Evolutionary conservation across 768 basidiomycete genomes (phyloP), one percentile per base, ranked within the genome.

Genomic region (Russula sp.): DNA sequence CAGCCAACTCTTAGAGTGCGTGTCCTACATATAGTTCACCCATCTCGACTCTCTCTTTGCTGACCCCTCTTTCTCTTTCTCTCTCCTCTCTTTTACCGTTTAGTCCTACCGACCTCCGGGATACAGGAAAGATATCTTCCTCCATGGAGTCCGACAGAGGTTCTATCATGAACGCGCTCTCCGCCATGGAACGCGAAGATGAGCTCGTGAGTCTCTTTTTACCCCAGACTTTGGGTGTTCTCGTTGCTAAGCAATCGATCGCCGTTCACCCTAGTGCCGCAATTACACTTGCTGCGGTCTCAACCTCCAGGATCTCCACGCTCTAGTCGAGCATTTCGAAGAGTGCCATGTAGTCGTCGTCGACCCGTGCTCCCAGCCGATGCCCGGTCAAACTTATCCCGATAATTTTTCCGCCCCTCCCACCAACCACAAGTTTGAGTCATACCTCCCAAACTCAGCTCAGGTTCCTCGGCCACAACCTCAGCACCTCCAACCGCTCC

Each of bases 211-310:
- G 84, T 81, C 11, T 57, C 36, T 26, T 56, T 61, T 56, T 61
- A 55, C 26, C 40, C 61, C 42, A 46, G 26, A 3, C 49, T 61
- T 40, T n/a, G n/a, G 38, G 3, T 16, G 1, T 51, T 48, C 48
- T 32, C 49, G 64, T 65, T 61, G 64, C 64, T 65, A 61, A 65
- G 54, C 13, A 40, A 65, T 62, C 59, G 52, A 28, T 46, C 20
- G n/a, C n/a, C 44, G 20, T 22, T 46, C 55, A 24, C 40, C 48
- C 18, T 62, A 89, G 85, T 92, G 90, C 74, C 86, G 88, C 67
- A 88, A 96, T 73, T 97, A 94, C 77, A 86, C 86, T 1, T 97
- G 94, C 76, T 97, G 94, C 72, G 93, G 92, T 11, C 77, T 89
- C 57, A 82, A 87, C 67, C 81, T 92, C 20, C 79, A 81, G 36